A percentile compares a stretch with the other conserved stretches of the same genome.
Evolutionary conservation across 164 flowering plant genomes (phyloP).

Genomic region (Paratinospora sagittata): DNA sequence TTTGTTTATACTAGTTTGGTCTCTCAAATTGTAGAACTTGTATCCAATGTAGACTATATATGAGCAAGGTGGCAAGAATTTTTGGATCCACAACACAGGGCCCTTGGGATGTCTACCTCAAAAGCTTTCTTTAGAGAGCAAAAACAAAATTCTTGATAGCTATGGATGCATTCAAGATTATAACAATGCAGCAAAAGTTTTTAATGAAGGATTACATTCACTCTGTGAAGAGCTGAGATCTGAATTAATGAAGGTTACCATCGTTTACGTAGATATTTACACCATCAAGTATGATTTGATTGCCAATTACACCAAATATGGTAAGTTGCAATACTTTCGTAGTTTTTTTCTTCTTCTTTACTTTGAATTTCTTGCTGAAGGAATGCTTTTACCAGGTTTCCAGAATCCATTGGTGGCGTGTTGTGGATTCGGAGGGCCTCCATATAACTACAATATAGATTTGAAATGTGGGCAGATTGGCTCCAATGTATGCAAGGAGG

Average conservation of each 20-base stretch:
- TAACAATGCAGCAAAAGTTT: conserved; percentile 43
- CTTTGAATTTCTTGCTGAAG: not conserved
- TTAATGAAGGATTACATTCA: conserved; percentile 26
- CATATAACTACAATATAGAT: conserved; percentile 43
- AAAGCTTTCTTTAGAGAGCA: conserved; percentile 31
- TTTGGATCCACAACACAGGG: conserved; percentile 61
- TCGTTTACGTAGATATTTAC: conserved; percentile 47
- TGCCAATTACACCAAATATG: conserved; percentile 33
- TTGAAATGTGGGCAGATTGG: conserved; percentile 38
- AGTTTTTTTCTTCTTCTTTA: not conserved
- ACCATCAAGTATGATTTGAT: conserved; percentile 48
- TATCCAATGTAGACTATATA: conserved; percentile 32
- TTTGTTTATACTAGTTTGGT: not conserved
- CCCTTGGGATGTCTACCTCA: conserved; percentile 57
- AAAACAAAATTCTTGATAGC: conserved; percentile 25
- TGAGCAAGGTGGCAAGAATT: conserved; percentile 47
- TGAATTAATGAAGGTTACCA: conserved; percentile 26
- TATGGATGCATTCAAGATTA: conserved; percentile 39
- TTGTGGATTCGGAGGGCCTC: conserved; percentile 61
- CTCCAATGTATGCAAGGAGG: conserved; percentile 32
- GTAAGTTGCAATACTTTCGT: conserved; percentile 19
- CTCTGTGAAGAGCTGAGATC: conserved; percentile 31
- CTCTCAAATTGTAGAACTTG: not conserved
- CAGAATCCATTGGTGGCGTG: conserved; percentile 44
- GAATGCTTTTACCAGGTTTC: conserved; percentile 33